A percentile compares a stretch with the other conserved stretches of the same genome.
These are phyloP conservation scores for Zygotorulaspora florentina DNA, from an alignment of 805 yeast genomes.

Conservation along the genomic window DNA sequence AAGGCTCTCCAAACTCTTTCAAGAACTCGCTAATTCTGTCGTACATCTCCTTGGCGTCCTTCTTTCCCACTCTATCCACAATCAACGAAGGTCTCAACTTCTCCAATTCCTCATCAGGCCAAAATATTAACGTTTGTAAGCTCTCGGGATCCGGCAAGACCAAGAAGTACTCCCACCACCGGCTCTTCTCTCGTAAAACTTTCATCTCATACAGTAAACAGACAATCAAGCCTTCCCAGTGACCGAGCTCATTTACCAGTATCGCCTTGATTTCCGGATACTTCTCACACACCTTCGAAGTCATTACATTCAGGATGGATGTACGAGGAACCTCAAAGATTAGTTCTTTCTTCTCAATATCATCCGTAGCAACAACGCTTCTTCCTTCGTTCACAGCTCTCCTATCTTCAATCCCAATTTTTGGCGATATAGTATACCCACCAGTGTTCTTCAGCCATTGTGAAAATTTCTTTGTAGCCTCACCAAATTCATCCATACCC, in stretches of 20 bases:
- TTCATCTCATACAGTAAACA: slow-evolving; percentile 59
- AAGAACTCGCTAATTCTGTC: slow-evolving; percentile 31
- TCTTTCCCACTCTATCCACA: slow-evolving; percentile 64
- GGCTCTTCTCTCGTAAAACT: slow-evolving; percentile 42
- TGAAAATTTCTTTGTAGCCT: slow-evolving; percentile 39
- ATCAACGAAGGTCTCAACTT: slow-evolving; percentile 67
- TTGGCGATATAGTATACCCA: slow-evolving; percentile 47
- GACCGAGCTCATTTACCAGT: slow-evolving; percentile 42
- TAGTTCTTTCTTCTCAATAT: slow-evolving; percentile 57
- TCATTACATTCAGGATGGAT: slow-evolving; percentile 54
- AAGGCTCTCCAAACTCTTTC: slow-evolving; percentile 24
- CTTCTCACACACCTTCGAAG: slow-evolving; percentile 44
- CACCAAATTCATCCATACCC: slow-evolving; percentile 22
- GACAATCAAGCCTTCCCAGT: slow-evolving; percentile 78
- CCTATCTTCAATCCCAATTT: slow-evolving; percentile 57
- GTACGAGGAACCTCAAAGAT: slow-evolving; percentile 66
- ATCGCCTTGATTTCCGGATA: slow-evolving; percentile 30
- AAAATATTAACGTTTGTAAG: slow-evolving; percentile 72
- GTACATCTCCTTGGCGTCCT: slow-evolving; percentile 60
- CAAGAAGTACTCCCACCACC: slow-evolving; percentile 68
- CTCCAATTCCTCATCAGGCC: slow-evolving; percentile 61
- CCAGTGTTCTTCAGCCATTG: slow-evolving; percentile 44
- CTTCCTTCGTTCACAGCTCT: slow-evolving; percentile 65
- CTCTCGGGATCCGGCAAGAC: slow-evolving; percentile 54
- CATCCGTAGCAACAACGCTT: slow-evolving; percentile 62